Base-by-base conservation (phyloP, 257 asterid species). In the Catharanthus roseus region DNA sequence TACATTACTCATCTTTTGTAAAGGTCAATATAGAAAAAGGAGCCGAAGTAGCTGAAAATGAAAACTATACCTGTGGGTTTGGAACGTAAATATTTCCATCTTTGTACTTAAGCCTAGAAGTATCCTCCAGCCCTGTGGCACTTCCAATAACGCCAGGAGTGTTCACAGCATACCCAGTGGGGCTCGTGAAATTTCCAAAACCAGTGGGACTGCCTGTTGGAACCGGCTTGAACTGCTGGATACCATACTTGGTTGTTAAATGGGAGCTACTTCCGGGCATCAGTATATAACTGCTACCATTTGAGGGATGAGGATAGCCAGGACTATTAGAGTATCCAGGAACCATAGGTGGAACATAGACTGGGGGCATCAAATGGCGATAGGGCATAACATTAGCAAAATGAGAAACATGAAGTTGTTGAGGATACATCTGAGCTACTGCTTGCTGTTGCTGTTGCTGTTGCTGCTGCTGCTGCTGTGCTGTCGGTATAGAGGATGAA, bases 341-440 rank as follows among this genome's bases (percentile, higher is more conserved):
- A 64, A 91, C 87, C 95, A 89, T 85, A 64, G 91, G 96, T 9
- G 96, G 99, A 67, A 89, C 96, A 75, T 89, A 91, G 45, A 93
- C 87, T 4, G 96, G 96, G 65, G 96, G 79, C 57, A 86, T 68
- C 77, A 74, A 86, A 82, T 89, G 97, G 58, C 95, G 96, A 69
- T 86, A 91, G 41, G 96, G 97, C 96, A 95, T 89, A n/a, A 90
- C 28, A 83, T 88, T 90, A 61, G 91, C 80, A 75, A 76, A 92
- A 82, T 86, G 96, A 76, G 96, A 85, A 65, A 89, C 89, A 45
- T 88, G 96, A 73, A 93, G 86, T 31, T 90, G 86, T 28, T 88
- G 97, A 74, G 96, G 96, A 82, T 88, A 95, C 96, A 95, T 88
- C 90, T 95, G 99, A 10, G 97, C 89, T 66, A 95, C 79, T 74